Evolutionary conservation across 805 yeast genomes (phyloP), one percentile per base, ranked within the genome.

Genomic region (Torulaspora microellipsoides): DNA sequence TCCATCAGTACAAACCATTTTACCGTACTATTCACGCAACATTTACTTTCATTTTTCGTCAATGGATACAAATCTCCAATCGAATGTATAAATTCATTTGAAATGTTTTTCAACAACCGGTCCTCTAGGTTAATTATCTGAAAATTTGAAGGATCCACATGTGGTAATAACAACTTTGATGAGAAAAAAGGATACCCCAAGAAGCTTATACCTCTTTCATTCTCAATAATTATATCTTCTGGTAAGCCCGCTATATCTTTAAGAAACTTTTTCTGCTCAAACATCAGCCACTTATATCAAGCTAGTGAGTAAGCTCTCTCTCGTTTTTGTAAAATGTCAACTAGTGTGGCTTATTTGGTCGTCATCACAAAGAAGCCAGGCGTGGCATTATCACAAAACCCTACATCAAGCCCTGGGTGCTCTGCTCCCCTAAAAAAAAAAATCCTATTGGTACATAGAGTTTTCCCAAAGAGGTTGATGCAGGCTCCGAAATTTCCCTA

Each of bases 1-100:
- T 68, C 61, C 91, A 86, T 82, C 46, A 81, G 71, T 2, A 83
- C 81, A 53, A 79, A 81, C 95, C 95, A 85, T 42, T 71, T 68
- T 11, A 70, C 70, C 88, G 33, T 32, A n/a, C 41, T 36, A 12
- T 36, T 23, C 10, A 9, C 29, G 12, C 34, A 13, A n/a, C 35
- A 11, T 13, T 31, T 15, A 15, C 31, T 23, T 15, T 43, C 46
- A 13, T 31, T 38, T 15, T 38, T 38, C 7, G 45, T 46, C 28
- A 56, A 30, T 1, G 62, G 61, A 28, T 54, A 58, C 13, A 56
- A 15, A 11, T 53, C 47, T 6, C 51, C 51, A 2, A 57, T 46
- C 9, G 53, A 43, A n/a, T 31, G 46, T 28, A 48, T 38, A 8
- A 48, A 44, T 15, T 48, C 48, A 15, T 51, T 42, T 7, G 47